Evolutionary conservation across 768 basidiomycete genomes (phyloP), one percentile per base, ranked within the genome.

Genomic region (Xerocomellus amylosporus): DNA sequence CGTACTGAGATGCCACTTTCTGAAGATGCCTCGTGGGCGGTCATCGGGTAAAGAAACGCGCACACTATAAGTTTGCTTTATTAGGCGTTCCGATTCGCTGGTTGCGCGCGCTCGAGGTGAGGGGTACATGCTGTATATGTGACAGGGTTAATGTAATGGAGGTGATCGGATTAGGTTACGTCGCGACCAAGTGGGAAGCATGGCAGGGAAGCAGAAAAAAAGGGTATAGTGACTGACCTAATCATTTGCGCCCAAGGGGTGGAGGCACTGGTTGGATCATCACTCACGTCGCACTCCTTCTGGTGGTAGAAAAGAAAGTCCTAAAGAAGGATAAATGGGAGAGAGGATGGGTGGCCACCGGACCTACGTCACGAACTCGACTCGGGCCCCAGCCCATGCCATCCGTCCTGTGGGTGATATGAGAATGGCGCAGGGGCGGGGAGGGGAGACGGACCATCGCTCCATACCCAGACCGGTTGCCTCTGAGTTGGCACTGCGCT

Each of bases 361-460:
- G 53, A 61, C 71, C 28, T 55, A 72, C 67, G 54, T 74, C 73
- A 74, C 88, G 74, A 61, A 91, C 80, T 17, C 89, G 80, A 67
- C 87, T 89, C 14, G 90, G 87, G 30, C 88, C 88, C 90, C 90
- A 92, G 44, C 87, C 86, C 81, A 90, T 87, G 37, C 89, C 81
- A 58, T 82, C 80, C 8, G 80, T 82, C 77, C 77, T 79, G 60
- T 15, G 9, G n/a, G 47, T 40, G 58, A 39, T 38, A 6, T 15
- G 38, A 34, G 22, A 15, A 9, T 2, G 9, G 14, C 9, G 36
- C 8, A 6, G 8, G 2, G 38, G n/a, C 20, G 17, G 12, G 24
- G 17, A n/a, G 41, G 4, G 4, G 30, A 31, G 41, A 66, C 74
- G 36, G 64, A 83, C 86, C 90, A 90, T 70, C 90, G 79, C 62